A percentile compares a stretch with the other conserved stretches of the same genome.
These are phyloP conservation scores for Seminavis robusta DNA, from an alignment of 108 stramenopile genomes.

Conservation along the genomic window DNA sequence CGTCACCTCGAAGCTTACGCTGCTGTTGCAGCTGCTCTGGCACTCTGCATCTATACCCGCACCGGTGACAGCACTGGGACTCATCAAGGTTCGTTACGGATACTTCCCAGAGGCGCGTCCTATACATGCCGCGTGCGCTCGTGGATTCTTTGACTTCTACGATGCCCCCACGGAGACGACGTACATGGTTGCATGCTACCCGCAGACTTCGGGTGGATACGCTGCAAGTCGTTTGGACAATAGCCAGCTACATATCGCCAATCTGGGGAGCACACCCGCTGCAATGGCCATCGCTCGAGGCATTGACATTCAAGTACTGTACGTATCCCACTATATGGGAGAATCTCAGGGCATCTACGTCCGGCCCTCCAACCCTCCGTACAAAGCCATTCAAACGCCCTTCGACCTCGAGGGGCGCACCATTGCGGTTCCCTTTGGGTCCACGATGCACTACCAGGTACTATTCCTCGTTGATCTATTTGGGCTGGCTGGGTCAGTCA, in stretches of 20 bases:
- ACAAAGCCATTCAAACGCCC: not conserved
- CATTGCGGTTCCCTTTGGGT: conserved; percentile 7
- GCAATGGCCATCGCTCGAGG: conserved; percentile 6
- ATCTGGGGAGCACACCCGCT: not conserved
- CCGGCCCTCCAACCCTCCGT: not conserved
- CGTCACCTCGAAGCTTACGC: too few species aligned
- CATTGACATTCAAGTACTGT: not conserved
- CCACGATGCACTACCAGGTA: conserved; percentile 16
- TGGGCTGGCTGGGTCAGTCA: not conserved
- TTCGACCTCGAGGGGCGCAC: conserved; percentile 1
- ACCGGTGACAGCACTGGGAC: too few species aligned
- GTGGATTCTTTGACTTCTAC: conserved; percentile 4
- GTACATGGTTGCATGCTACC: conserved; percentile 6
- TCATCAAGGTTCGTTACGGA: conserved; percentile 5
- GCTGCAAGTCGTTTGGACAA: conserved; percentile 5
- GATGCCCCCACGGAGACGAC: not conserved
- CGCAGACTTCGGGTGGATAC: conserved; percentile 4
- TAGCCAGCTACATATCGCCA: conserved; percentile 4
- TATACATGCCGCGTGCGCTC: conserved; percentile 4
- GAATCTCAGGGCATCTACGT: conserved; percentile 14
- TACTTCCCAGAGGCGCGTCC: conserved; percentile 10
- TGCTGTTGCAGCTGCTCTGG: too few species aligned
- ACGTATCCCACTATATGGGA: conserved; percentile 1
- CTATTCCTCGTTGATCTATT: conserved; percentile 4
- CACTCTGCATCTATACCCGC: too few species aligned